Base-by-base conservation (phyloP, 371 early-diverging fungal genomes). In the Rhizomucor pusillus region DNA sequence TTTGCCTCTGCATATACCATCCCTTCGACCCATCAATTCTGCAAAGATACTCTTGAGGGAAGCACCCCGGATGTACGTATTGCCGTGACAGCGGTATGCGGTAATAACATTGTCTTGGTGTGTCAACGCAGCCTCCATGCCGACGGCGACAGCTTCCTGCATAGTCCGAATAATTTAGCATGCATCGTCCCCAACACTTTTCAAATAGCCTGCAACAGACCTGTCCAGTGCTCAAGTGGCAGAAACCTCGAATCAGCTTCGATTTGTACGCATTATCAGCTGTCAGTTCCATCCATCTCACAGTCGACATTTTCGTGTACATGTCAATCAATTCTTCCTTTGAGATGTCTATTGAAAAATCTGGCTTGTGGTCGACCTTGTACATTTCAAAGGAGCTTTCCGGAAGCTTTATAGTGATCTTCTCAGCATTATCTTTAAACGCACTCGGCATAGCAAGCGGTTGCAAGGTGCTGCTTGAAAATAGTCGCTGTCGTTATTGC, bases 11-110 rank as follows among this genome's bases (percentile, higher is more conserved):
- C 97, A 93, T 62, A 91, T 87, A 66, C 99, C 99, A 54, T 78
- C 90, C 39, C 69, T 63, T 62, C 91, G 88, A 58, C 97, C 95
- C 82, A 90, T 84, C 71, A 93, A 82, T 75, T 97, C 97, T 47
- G 91, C 91, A 50, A 95, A 63, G 62, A 97, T 91, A 43, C 84
- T 73, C 52, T 73, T 75, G 52, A 86, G 71, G 44, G 89, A 69
- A 18, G 79, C 90, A 59, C 95, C 99, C 57, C 99, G 93, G 54
- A 88, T 81, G 65, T 90, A 87, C 39, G 98, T 93, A 80, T 94
- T 93, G 37, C 98, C 98, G 86, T 99, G 99, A 84, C 99, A 99
- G 57, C 99, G 88, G 84, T 99, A 99, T 51, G 98, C 95, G 49
- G 97, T 94, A 75, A 99, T 99, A 57, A 98, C 79, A 16, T 92